Base-by-base conservation (phyloP, 108 stramenopile species). In the Seminavis robusta region DNA sequence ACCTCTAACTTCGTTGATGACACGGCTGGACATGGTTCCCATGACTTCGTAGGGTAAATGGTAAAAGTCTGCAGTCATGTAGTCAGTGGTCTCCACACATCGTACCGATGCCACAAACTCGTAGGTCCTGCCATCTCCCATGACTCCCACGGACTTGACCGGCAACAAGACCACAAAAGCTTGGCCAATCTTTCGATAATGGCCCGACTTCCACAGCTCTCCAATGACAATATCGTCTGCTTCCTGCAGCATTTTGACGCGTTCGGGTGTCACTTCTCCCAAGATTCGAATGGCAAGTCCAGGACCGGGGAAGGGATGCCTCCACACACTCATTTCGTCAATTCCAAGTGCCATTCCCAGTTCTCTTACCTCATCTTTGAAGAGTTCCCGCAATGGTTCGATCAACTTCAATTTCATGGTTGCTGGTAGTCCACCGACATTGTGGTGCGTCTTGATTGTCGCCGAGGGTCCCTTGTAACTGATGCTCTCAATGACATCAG, bases 301-400 rank as follows among this genome's bases (percentile, higher is more conserved):
- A 17, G 98, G 98, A 7, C 98, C 98, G n/a, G 98, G 98, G 75
- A 99, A 99, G 8, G 98, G 98, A 63, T 98, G 97, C 1, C 98
- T 70, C 94, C 94, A 99, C 1, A 99, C 96, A 50, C 84, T 85
- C 16, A 68, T 73, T 56, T 93, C 87, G 50, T 97, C 97, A 59
- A 98, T 93, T 25, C 98, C 98, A 21, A 99, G 75, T 9, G 95
- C 92, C 46, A 92, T 69, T 16, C 96, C 96, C 2, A 97, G 67
- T 45, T 86, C 90, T 23, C 94, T 79, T 8, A 97, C 95, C 64
- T 97, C 93, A 60, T 98, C 99, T 79, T 99, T 99, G 85, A 98
- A 98, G 15, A 99, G 77, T 55, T 99, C 99, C 11, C 97, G 71
- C 15, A 99, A 82, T 4, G 99, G 99, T 71, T 99, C 99, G 47